Evolutionary conservation across 2,329 filamentous ascomycete species (phyloP), one percentile per base, ranked within the genome.

Genomic region (Talaromyces sp.): DNA sequence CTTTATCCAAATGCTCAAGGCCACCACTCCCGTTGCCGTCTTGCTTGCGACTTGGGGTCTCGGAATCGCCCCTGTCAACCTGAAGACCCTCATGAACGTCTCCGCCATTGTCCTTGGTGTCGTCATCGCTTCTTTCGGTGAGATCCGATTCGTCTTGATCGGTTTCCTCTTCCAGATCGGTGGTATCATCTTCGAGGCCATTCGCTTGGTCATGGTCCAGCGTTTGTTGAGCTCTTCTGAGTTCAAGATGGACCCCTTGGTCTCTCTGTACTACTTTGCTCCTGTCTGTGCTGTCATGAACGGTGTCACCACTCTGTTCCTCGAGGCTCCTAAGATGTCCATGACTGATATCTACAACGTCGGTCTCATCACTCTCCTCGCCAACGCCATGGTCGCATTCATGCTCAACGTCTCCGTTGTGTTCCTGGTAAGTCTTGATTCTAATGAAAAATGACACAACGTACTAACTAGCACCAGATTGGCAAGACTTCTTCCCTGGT

Each of bases 1-100:
- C 63, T 98, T 98, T 78, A 98, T 98, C 72, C 93, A 98, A 83
- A 98, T 98, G 93, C 88, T 98, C 77, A 98, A 98, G 90, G 95
- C 95, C 67, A 97, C 92, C 51, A 98, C 91, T 33, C 95, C 95
- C 17, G 93, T 98, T 63, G 93, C 92, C 59, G 93, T 98, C 58
- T 86, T 99, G 44, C 79, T 98, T 67, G 89, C 91, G 47, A 91
- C 92, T 67, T 98, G 95, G 93, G 82, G 84, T 58, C 87, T 98
- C 71, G 91, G 92, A 62, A 87, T 96, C 64, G 87, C 91, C 15
- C 87, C 91, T 64, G 90, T 92, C 59, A 96, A 92, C 80, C 75
- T 95, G 68, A 93, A 88, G 81, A 90, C 92, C 55, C 88, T 99
- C 70, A 85, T 91, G 73, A 99, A 99, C 74, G 93, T 99, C 65